phyloP scores from a whole-genome alignment of 169 alveolate genomes.

The Plasmodium inui region DNA sequence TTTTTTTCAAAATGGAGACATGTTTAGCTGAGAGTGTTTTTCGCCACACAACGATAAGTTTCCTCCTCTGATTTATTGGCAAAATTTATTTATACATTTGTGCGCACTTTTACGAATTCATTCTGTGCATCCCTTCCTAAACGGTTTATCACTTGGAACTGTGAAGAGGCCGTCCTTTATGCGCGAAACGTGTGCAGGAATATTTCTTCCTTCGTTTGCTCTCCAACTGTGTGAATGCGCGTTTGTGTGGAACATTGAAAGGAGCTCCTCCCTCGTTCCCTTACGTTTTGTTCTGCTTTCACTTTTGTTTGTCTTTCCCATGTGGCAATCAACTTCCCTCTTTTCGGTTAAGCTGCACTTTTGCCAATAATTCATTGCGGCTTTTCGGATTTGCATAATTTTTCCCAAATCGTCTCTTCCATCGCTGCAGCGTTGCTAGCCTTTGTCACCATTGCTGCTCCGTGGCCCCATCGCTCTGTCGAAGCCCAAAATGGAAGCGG shows the following conservation, averaged over 20 bases:
- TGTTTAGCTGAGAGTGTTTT: not conserved
- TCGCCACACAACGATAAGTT: not conserved
- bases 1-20: not conserved
- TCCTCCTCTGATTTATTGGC: not conserved
- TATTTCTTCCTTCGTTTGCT: not conserved
- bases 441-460: not conserved
- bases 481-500: slow-evolving; percentile 16
- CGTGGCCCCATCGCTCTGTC: not conserved
- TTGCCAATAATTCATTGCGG: too few relatives aligned
- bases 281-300: not conserved
- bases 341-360: not conserved
- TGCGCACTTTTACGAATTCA: not conserved
- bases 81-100: not conserved
- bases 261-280: not conserved
- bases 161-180: not conserved
- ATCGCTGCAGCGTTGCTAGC: not conserved
- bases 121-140: not conserved
- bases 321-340: not conserved
- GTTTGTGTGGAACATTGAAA: not conserved
- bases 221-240: too few relatives aligned
- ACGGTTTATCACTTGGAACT: not conserved
- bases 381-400: not conserved
- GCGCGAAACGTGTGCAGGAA: not conserved
- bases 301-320: not conserved
- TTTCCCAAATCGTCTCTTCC: not conserved